A percentile compares a stretch with the other conserved stretches of the same genome.
Conservation (phyloP, 805 yeast species). For the Saccharomycopsis oosterbeekiorum region DNA sequence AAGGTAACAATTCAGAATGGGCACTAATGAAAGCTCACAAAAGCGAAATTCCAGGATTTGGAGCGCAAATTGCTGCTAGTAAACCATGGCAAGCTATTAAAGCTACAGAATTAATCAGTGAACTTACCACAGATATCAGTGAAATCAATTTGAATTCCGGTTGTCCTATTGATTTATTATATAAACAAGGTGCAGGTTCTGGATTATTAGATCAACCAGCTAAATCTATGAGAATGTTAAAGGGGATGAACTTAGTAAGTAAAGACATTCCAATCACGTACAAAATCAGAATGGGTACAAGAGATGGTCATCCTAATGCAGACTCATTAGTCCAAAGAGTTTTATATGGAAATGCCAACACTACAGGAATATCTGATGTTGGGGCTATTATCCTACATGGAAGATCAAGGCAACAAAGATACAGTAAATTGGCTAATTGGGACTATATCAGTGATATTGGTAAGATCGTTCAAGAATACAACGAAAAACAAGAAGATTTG, state of each 20-base stretch:
- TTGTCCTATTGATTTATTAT: slow-evolving; percentile 94
- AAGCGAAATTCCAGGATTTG: slow-evolving; percentile 78
- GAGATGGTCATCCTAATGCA: slow-evolving; percentile 84
- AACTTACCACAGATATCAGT: slow-evolving; percentile 49
- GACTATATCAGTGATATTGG: slow-evolving; percentile 73
- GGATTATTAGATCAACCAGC: slow-evolving; percentile 88
- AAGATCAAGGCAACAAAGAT: slow-evolving; percentile 91
- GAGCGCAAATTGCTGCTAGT: slow-evolving; percentile 85
- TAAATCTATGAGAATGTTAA: slow-evolving; percentile 62
- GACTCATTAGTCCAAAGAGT: slow-evolving; percentile 60
- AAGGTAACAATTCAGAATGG: slow-evolving; percentile 94
- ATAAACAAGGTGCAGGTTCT: slow-evolving; percentile 90
- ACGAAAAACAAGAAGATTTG: slow-evolving; percentile 44
- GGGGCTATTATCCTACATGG: slow-evolving; percentile 94
- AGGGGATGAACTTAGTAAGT: slow-evolving; percentile 80
- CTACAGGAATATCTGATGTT: slow-evolving; percentile 41
- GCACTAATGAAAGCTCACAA: slow-evolving; percentile 87
- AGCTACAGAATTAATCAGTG: slow-evolving; percentile 72
- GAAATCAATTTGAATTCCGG: slow-evolving; percentile 93
- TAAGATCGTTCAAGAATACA: slow-evolving; percentile 46
- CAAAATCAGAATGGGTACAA: slow-evolving; percentile 86
- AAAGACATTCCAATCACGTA: slow-evolving; percentile 90
- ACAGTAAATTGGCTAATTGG: slow-evolving; percentile 91
- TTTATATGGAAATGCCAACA: slow-evolving; percentile 38
- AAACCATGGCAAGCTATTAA: slow-evolving; percentile 91